Conservation (phyloP, 2,329 filamentous ascomycete species). For the Xylaria sp. region DNA sequence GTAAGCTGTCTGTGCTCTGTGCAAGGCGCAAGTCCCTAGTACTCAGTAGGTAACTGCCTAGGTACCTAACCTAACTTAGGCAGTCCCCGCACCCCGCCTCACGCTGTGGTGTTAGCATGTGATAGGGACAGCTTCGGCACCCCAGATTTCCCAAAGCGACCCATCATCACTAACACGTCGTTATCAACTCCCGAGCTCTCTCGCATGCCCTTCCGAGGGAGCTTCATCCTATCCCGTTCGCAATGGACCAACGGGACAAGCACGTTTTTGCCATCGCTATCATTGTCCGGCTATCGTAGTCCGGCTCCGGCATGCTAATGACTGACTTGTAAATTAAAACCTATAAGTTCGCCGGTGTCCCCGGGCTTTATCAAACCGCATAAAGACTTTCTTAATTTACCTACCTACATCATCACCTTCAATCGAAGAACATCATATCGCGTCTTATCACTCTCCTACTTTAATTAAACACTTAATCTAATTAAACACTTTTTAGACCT, state of each 20-base stretch:
- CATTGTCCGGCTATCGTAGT: neutral
- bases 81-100: too few species aligned
- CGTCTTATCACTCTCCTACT: too few species aligned
- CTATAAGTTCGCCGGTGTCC: neutral
- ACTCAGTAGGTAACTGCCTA: too few species aligned
- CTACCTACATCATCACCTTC: too few species aligned
- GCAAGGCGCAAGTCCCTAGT: neutral
- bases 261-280: neutral
- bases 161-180: too few species aligned
- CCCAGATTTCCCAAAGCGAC: slow-evolving; percentile 9
- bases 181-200: neutral
- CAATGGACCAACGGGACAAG: neutral
- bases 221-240: neutral
- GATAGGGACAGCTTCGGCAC: slow-evolving; percentile 17
- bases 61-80: too few species aligned
- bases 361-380: neutral
- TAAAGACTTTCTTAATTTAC: neutral
- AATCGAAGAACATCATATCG: too few species aligned
- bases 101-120: too few species aligned
- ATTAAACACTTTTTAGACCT: too few species aligned
- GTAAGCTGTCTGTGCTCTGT: neutral
- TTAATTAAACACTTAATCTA: too few species aligned
- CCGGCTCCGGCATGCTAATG: neutral
- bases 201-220: slow-evolving; percentile 1
- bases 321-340: neutral